Percentiles rank a stretch among this genome's conserved stretches.
Conservation (phyloP, 2,329 filamentous ascomycete genomes). For the Blumeria graminis region DNA sequence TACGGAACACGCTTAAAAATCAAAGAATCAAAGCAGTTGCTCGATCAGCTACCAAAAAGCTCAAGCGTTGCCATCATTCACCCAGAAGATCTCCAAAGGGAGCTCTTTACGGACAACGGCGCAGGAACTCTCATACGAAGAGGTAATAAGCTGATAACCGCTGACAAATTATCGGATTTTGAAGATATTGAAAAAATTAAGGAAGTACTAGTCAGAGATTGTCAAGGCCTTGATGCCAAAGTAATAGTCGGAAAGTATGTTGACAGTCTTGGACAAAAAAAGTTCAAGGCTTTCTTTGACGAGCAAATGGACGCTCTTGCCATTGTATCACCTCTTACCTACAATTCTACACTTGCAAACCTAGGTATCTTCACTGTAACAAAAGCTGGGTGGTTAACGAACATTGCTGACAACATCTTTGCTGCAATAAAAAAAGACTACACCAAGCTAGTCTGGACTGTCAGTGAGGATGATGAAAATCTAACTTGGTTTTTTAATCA, state of each 20-base stretch:
- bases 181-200: slow-evolving; percentile 55
- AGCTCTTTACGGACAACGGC: slow-evolving; percentile 87
- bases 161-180: slow-evolving; percentile 47
- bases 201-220: slow-evolving; percentile 57
- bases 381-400: slow-evolving; percentile 82
- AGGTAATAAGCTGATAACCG: slow-evolving; percentile 68
- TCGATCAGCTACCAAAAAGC: slow-evolving; percentile 68
- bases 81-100: slow-evolving; percentile 83
- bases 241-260: slow-evolving; percentile 74
- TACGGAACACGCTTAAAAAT: slow-evolving; percentile 94
- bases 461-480: slow-evolving; percentile 88
- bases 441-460: slow-evolving; percentile 83
- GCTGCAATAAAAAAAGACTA: slow-evolving; percentile 83
- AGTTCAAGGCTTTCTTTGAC: slow-evolving; percentile 87
- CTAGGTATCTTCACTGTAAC: slow-evolving; percentile 81
- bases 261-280: slow-evolving; percentile 46
- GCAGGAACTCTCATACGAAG: slow-evolving; percentile 81
- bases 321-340: slow-evolving; percentile 54
- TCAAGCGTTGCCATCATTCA: slow-evolving; percentile 96
- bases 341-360: slow-evolving; percentile 47
- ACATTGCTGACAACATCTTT: slow-evolving; percentile 89
- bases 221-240: slow-evolving; percentile 56
- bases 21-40: slow-evolving; percentile 82
- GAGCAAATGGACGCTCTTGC: slow-evolving; percentile 82
- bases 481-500: slow-evolving; percentile 97